Conservation (phyloP, 2,329 filamentous ascomycete genomes). For the Epichloe gansuensis region DNA sequence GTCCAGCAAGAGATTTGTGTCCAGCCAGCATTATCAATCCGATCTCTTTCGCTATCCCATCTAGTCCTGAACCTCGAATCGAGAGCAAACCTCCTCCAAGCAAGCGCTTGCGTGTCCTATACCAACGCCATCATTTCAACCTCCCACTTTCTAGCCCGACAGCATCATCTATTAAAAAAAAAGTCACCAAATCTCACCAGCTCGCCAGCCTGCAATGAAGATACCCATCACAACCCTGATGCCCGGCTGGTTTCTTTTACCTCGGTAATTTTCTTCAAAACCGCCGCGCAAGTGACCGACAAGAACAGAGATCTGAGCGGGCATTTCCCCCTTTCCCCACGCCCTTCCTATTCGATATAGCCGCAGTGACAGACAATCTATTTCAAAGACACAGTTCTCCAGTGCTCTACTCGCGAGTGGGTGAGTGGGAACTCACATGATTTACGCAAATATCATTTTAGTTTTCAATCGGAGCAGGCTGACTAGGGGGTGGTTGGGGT, state of each 20-base stretch:
- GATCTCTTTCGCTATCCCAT: neutral
- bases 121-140: neutral
- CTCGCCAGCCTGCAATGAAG: conserved; percentile 2
- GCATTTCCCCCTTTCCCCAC: conserved; percentile 1
- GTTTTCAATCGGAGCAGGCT: conserved; percentile 44
- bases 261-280: neutral
- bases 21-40: neutral
- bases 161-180: neutral
- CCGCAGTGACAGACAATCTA: conserved; percentile 24
- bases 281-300: conserved; percentile 3
- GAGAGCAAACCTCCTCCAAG: neutral
- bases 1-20: neutral
- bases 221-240: conserved; percentile 2
- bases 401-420: neutral
- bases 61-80: neutral
- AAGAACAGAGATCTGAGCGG: conserved; percentile 43
- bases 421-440: neutral
- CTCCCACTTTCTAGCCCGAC: neutral
- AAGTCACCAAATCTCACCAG: too few species aligned
- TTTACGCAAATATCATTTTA: conserved; percentile 19
- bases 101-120: neutral
- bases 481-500: conserved; percentile 5
- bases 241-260: neutral
- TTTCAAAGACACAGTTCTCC: neutral
- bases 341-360: conserved; percentile 8